Conservation (phyloP, 2,329 filamentous ascomycete species). For the Phialophora verrucosa region DNA sequence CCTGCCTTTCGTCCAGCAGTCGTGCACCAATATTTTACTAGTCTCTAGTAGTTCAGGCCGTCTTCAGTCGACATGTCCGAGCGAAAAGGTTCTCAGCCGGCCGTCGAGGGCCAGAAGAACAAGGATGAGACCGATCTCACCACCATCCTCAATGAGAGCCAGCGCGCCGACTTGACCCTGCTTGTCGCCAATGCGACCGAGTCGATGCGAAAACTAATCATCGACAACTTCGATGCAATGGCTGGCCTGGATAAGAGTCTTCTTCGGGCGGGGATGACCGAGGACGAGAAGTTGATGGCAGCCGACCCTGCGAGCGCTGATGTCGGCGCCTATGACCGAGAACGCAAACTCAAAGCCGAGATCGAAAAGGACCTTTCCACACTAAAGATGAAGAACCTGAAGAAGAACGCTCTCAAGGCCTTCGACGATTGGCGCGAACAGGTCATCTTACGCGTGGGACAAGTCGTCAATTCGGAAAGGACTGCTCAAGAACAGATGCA, state of each 20-base stretch:
- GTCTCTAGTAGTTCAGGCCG: not conserved
- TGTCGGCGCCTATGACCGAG: constrained; percentile 39
- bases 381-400: constrained; percentile 54
- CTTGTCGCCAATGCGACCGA: constrained; percentile 49
- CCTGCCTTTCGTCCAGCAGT: not conserved
- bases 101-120: constrained; percentile 24
- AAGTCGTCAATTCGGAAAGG: constrained; percentile 65
- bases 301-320: constrained; percentile 41
- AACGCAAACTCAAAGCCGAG: constrained; percentile 46
- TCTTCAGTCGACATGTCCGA: constrained; percentile 20
- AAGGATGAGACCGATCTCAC: constrained; percentile 47
- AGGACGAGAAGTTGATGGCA: constrained; percentile 40
- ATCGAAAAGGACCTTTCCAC: constrained; percentile 42
- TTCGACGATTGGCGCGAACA: constrained; percentile 81
- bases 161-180: constrained; percentile 51
- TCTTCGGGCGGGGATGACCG: constrained; percentile 34
- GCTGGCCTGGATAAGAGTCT: constrained; percentile 39
- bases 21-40: not conserved
- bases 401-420: constrained; percentile 69
- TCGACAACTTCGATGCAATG: constrained; percentile 47
- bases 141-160: constrained; percentile 49
- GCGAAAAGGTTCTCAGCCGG: constrained; percentile 14
- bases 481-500: constrained; percentile 48
- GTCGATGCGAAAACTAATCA: constrained; percentile 49
- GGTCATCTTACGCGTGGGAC: constrained; percentile 72